Base-by-base conservation (phyloP, 306 rosid genomes). In the Morella rubra region DNA sequence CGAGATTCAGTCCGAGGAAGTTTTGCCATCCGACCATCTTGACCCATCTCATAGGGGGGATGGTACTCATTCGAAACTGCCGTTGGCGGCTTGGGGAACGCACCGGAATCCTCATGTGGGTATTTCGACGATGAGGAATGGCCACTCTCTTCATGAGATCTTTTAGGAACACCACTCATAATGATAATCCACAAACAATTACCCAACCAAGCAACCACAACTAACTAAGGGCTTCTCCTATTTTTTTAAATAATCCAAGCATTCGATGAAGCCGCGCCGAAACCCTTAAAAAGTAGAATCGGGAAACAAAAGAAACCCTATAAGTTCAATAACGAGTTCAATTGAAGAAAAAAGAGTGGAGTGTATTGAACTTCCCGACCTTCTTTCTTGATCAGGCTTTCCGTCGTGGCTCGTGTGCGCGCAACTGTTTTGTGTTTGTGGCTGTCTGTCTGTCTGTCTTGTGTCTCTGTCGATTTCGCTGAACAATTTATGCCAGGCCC, bases 121-220 rank as follows among this genome's bases (percentile, higher is more conserved):
- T 83, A 88, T 81, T 93, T 91, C 55, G 96, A 84, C 73, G 96
- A 85, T 18, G 87, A 86, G 27, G 85, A 81, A 77, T 92, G 91
- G 69, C 79, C 86, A 77, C 80, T 69, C 69, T 93, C 98, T 69
- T 91, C 97, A 75, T 85, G 98, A 67, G 93, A 69, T 86, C 96
- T 85, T 80, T 89, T 91, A 60, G 98, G 86, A 49, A 87, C 90
- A 71, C 89, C 86, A 73, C 93, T 93, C 98, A 93, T 93, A 45
- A 27, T 76, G 77, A 86, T 75, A 74, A 64, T 71, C 72, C 80
- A 58, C 37, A 66, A 46, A 73, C 69, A 49, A 20, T 54, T 77
- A 77, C 59, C 78, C 58, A 79, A 72, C 76, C 37, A 65, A 52
- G 75, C 55, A 68, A 79, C 79, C 66, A 77, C 80, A 77, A 79